These are phyloP conservation scores for Populus tomentosa DNA, from an alignment of 441 rosid genomes.

Conservation along the genomic window DNA sequence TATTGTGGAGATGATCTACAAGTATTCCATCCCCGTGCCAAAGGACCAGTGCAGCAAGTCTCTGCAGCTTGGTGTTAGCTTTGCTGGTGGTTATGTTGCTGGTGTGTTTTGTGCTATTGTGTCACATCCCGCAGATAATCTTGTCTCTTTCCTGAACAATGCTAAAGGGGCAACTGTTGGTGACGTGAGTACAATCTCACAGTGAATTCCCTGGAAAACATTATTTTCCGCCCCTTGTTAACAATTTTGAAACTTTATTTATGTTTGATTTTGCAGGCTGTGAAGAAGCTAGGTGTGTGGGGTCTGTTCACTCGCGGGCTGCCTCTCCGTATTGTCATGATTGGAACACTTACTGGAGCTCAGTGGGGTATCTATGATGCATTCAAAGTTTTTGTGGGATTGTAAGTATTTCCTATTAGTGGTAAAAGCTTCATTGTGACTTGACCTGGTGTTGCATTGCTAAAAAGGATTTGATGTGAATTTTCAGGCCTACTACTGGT, in stretches of 20 bases:
- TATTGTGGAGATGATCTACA: slow-evolving; percentile 93
- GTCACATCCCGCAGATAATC: slow-evolving; percentile 98
- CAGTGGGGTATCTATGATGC: slow-evolving; percentile 99
- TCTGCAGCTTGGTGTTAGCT: slow-evolving; percentile 90
- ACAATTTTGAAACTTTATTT: background rate
- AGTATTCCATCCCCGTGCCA: slow-evolving; percentile 79
- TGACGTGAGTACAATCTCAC: slow-evolving; percentile 54
- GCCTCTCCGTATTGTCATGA: slow-evolving; percentile 99
- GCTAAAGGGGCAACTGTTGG: slow-evolving; percentile 99
- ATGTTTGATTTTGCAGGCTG: slow-evolving; percentile 58
- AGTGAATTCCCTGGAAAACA: background rate
- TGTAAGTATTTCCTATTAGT: slow-evolving; percentile 51
- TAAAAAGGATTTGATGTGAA: slow-evolving; percentile 5
- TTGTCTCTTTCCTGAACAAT: slow-evolving; percentile 98
- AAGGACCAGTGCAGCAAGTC: slow-evolving; percentile 87
- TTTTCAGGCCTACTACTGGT: slow-evolving; percentile 88
- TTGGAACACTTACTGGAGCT: slow-evolving; percentile 98
- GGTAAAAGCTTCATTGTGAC: background rate
- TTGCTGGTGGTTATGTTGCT: slow-evolving; percentile 94
- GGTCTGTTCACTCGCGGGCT: slow-evolving; percentile 98
- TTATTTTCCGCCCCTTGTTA: background rate
- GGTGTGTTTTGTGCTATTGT: slow-evolving; percentile 97
- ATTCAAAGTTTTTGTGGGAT: slow-evolving; percentile 96
- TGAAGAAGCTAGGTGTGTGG: slow-evolving; percentile 84
- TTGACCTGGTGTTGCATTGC: background rate